Base-by-base conservation (phyloP, 208 protist genomes). In the Trypanosoma grayi region DNA sequence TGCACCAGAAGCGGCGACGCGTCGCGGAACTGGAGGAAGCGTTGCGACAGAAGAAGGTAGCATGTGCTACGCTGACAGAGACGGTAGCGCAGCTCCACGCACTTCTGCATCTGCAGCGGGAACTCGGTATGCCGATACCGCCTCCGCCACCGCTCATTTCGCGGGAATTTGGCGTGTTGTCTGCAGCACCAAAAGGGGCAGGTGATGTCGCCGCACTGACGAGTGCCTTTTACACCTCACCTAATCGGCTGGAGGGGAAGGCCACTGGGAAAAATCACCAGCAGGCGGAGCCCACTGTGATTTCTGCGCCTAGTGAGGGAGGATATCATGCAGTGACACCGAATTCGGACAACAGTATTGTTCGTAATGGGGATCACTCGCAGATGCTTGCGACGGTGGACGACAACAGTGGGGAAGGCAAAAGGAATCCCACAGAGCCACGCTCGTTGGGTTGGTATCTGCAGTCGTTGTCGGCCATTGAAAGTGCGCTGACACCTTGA, bases 1-100 rank as follows among this genome's bases (percentile, higher is more conserved):
- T 79, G 39, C 60, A 70, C 43, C 51, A 66, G 45, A 79, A 79
- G 56, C 40, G 52, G 8, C 56, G 75, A 1, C 64, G 60, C 41
- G 70, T 78, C 33, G 62, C 61, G 20, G 63, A 66, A 33, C 44
- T 82, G 30, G 63, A 77, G 44, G 75, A 77, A 33, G 55, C 66
- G 0, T 41, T 82, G 27, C 73, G 63, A 3, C 72, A 82, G 59
- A 69, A 70, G 36, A 64, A 71, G 41, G 16, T 55, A 4, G 25
- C 40, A 5, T 48, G 47, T 51, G 24, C 22, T n/a, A 51, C 50
- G 11, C 70, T 83, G 31, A 53, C 30, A 25, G 63, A 82, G 24
- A 69, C 69, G 2, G 48, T 85, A 5, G 33, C 25, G 1, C 64
- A 64, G 13, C 34, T 85, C 31, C 65, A 78, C 59, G 24, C 55